A percentile compares a stretch with the other conserved stretches of the same genome.
Evolutionary conservation across 73 alveolate species (phyloP).

Genomic region (Paramecium biaurelia): DNA sequence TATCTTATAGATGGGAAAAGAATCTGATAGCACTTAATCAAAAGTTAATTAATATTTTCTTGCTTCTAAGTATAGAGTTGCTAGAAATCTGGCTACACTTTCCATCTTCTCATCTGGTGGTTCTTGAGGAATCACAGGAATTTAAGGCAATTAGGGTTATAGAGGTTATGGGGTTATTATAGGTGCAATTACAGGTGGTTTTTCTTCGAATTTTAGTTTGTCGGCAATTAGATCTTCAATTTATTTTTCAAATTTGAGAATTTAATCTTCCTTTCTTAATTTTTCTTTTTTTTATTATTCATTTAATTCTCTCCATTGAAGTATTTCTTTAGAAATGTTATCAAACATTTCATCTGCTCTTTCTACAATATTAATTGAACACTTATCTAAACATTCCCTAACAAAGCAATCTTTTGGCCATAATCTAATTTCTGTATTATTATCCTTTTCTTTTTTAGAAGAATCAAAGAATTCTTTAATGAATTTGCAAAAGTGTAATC

Average conservation of each 20-base stretch:
- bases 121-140: neutral
- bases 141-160: neutral
- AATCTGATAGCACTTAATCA: neutral
- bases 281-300: neutral
- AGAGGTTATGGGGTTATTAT: neutral
- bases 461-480: neutral
- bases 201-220: neutral
- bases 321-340: neutral
- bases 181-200: neutral
- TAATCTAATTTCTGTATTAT: neutral
- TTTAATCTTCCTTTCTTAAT: neutral
- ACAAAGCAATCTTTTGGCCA: slow-evolving; percentile 41
- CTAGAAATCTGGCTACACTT: slow-evolving; percentile 2
- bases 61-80: slow-evolving; percentile 21
- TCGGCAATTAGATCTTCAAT: neutral
- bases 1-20: neutral
- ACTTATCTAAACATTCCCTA: neutral
- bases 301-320: neutral
- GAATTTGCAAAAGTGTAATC: neutral
- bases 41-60: neutral
- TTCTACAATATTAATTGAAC: neutral
- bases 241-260: neutral
- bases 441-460: neutral
- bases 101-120: slow-evolving; percentile 46
- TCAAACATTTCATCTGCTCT: slow-evolving; percentile 28